phyloP scores from a whole-genome alignment of 345 rosid genomes.

The Eucalyptus globulus region DNA sequence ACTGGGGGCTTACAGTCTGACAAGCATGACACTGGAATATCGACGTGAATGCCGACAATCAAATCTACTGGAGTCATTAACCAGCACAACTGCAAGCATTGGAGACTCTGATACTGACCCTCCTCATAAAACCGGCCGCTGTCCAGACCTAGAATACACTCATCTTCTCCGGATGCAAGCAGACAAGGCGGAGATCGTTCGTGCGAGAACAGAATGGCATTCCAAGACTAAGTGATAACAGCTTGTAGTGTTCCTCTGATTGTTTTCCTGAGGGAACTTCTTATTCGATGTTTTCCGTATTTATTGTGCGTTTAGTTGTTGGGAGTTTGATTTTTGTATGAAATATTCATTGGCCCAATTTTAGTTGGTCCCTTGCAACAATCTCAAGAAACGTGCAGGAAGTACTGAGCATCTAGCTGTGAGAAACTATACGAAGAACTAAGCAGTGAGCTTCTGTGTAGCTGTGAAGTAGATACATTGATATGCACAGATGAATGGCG shows the following conservation, averaged over 20 bases:
- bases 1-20: constrained; percentile 28
- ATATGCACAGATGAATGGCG: not conserved
- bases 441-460: not conserved
- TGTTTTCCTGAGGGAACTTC: not conserved
- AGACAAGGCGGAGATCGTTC: constrained; percentile 36
- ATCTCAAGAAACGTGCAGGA: not conserved
- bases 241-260: not conserved
- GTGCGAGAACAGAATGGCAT: constrained; percentile 48
- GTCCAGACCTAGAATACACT: constrained; percentile 26
- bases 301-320: not conserved
- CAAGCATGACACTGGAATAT: constrained; percentile 47
- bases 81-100: constrained; percentile 6
- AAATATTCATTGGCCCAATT: not conserved
- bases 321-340: not conserved
- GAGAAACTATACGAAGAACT: not conserved
- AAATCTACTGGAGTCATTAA: constrained; percentile 42
- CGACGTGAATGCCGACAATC: constrained; percentile 50
- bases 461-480: not conserved
- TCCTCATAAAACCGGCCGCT: not conserved
- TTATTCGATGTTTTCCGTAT: not conserved
- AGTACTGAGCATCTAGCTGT: not conserved
- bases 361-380: not conserved
- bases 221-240: constrained; percentile 3
- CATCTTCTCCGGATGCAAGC: constrained; percentile 42
- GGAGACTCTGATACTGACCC: not conserved